Conservation (phyloP, 345 rosid genomes). For the Arabidopsis arenosa region DNA sequence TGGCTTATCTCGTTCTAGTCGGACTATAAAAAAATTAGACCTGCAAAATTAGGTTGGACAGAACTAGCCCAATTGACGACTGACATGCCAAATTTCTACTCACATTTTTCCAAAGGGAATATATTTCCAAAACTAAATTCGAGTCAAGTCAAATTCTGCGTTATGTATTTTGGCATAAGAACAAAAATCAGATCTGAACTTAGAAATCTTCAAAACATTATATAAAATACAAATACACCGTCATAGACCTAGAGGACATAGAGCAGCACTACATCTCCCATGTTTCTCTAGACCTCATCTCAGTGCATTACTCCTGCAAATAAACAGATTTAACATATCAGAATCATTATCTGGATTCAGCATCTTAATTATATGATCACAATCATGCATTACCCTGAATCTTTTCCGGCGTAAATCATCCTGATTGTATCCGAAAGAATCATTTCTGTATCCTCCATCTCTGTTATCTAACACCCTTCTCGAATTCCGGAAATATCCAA, state of each 20-base stretch:
- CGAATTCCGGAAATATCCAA: constrained; percentile 65
- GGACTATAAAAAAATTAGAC: not conserved
- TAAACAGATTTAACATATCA: constrained; percentile 16
- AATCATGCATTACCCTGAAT: constrained; percentile 63
- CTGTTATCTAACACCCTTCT: constrained; percentile 49
- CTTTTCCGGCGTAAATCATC: constrained; percentile 75
- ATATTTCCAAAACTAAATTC: not conserved
- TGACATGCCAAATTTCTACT: not conserved
- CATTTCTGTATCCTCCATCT: constrained; percentile 48
- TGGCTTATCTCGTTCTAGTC: not conserved
- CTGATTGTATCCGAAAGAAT: constrained; percentile 50
- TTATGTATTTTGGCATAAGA: constrained; percentile 5
- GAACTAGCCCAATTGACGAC: not conserved
- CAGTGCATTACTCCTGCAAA: constrained; percentile 40
- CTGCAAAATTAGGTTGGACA: not conserved
- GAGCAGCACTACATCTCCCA: not conserved
- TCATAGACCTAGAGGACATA: not conserved
- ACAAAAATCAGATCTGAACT: constrained; percentile 15
- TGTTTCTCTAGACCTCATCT: constrained; percentile 16
- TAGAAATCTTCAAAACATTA: constrained; percentile 15
- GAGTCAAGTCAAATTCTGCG: not conserved
- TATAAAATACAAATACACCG: constrained; percentile 27
- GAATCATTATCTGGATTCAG: constrained; percentile 1
- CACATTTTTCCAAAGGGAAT: not conserved
- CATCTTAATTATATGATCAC: not conserved